Conservation (phyloP, 495 filamentous ascomycete species). For the Lasiosphaeriaceae sp. region DNA sequence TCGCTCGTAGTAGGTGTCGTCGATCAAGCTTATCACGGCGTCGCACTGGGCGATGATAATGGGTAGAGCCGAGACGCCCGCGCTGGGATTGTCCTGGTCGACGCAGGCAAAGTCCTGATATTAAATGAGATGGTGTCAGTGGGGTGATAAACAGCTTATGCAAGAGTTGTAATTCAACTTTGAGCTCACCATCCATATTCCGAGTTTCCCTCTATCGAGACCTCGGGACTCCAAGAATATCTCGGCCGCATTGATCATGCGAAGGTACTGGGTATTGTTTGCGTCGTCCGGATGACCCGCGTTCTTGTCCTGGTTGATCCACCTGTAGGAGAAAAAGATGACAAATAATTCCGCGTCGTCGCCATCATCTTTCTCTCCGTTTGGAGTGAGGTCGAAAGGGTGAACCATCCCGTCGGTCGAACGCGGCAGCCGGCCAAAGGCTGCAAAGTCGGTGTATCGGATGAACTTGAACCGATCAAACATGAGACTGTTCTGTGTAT, state of each 20-base stretch:
- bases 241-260: conserved; percentile 20
- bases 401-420: conserved; percentile 17
- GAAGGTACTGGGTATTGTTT: conserved; percentile 18
- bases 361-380: background rate
- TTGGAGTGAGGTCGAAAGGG: background rate
- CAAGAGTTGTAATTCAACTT: background rate
- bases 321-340: conserved; percentile 28
- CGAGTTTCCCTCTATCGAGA: conserved; percentile 13
- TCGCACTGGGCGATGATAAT: conserved; percentile 26
- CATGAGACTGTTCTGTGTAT: conserved; percentile 7
- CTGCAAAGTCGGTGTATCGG: conserved; percentile 15
- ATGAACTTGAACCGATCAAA: conserved; percentile 20
- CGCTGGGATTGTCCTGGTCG: conserved; percentile 20
- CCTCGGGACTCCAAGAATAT: conserved; percentile 14
- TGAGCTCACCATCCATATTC: conserved; percentile 24
- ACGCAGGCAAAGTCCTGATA: conserved; percentile 25
- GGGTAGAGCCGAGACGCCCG: conserved; percentile 21
- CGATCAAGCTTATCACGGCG: conserved; percentile 21
- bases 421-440: conserved; percentile 16
- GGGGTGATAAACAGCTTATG: background rate
- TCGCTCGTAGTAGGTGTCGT: conserved; percentile 13
- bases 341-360: conserved; percentile 12
- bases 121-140: background rate
- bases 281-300: conserved; percentile 16
- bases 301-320: conserved; percentile 15